Conservation (phyloP, 345 rosid species). For the Firmiana major region DNA sequence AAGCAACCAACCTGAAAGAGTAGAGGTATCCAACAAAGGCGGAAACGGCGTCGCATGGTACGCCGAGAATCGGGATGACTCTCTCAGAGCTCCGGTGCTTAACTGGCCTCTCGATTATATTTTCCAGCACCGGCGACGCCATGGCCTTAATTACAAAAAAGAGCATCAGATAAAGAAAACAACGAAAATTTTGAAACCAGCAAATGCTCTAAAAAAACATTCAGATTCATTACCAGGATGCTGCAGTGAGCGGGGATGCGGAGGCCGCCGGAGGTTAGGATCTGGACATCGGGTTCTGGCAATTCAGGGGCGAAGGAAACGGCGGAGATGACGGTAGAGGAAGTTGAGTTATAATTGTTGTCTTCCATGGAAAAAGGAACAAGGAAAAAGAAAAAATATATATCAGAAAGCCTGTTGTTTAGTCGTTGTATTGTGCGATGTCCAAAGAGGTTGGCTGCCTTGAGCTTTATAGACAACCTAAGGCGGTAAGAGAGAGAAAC, state of each 20-base stretch:
- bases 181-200: background rate
- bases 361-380: conserved; percentile 20
- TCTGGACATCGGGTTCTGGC: conserved; percentile 51
- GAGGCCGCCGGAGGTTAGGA: conserved; percentile 67
- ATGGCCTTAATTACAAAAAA: conserved; percentile 41
- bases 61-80: conserved; percentile 70
- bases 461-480: background rate
- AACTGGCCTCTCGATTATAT: conserved; percentile 44
- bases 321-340: conserved; percentile 23
- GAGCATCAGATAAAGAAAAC: background rate
- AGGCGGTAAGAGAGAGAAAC: background rate
- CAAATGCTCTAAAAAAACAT: background rate
- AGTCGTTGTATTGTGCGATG: background rate
- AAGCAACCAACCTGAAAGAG: conserved; percentile 51
- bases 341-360: background rate
- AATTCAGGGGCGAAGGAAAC: conserved; percentile 20
- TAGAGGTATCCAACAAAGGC: conserved; percentile 62
- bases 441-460: background rate
- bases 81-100: conserved; percentile 49
- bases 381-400: background rate
- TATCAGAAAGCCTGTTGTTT: background rate
- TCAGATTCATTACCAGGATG: conserved; percentile 46
- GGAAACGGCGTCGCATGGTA: conserved; percentile 74
- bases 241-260: conserved; percentile 67
- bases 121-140: conserved; percentile 64